Conservation (phyloP, 1,284 basidiomycete genomes). For the Fomitiporia mediterranea region DNA sequence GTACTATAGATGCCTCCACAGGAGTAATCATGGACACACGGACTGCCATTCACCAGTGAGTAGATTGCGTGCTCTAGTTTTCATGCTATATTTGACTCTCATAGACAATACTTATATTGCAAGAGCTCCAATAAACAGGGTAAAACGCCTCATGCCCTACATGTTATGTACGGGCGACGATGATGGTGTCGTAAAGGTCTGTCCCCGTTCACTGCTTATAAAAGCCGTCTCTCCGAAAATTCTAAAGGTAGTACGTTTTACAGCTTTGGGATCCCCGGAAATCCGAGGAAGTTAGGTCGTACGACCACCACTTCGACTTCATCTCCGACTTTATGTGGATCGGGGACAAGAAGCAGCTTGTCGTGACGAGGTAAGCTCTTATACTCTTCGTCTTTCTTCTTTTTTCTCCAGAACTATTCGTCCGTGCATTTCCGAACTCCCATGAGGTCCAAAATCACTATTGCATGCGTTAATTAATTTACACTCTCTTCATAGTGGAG, state of each 20-base stretch:
- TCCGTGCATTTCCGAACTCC: no score
- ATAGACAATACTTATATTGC: conserved; percentile 27
- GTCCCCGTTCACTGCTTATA: conserved; percentile 21
- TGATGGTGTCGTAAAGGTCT: conserved; percentile 87
- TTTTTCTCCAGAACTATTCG: no score
- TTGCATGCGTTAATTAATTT: no score
- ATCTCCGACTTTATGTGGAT: conserved; percentile 92
- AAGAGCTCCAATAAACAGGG: conserved; percentile 83
- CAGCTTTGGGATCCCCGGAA: conserved; percentile 89
- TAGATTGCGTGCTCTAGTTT: conserved; percentile 23
- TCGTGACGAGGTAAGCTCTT: conserved; percentile 70
- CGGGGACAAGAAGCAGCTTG: conserved; percentile 78
- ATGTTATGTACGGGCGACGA: conserved; percentile 87
- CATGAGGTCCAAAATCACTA: no score
- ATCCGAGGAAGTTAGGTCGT: conserved; percentile 57
- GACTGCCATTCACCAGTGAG: conserved; percentile 76
- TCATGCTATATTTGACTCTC: conserved; percentile 30
- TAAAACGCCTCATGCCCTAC: conserved; percentile 64
- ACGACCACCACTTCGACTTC: conserved; percentile 92
- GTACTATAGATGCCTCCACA: conserved; percentile 65
- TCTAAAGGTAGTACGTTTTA: not conserved
- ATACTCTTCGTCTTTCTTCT: not conserved
- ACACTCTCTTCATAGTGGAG: conserved; percentile 70
- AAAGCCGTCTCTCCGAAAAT: not conserved
- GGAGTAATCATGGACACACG: conserved; percentile 62